Conservation (phyloP, 495 filamentous ascomycete species). For the Neurospora hispaniola region DNA sequence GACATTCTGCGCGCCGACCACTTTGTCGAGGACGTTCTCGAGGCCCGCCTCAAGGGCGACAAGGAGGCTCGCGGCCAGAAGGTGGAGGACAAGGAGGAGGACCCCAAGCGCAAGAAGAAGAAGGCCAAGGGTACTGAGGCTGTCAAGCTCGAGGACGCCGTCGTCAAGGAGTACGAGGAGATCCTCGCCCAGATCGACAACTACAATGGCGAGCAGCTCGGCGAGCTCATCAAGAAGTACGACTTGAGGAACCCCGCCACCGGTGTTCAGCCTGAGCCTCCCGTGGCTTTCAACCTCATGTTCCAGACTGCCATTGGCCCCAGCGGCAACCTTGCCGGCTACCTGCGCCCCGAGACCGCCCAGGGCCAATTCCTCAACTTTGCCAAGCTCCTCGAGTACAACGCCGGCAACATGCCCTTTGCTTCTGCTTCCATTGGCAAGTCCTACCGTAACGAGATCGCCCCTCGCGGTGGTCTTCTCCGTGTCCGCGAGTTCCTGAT, state of each 20-base stretch:
- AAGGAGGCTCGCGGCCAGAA: constrained; percentile 66
- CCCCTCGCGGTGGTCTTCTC: constrained; percentile 60
- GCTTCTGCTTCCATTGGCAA: constrained; percentile 69
- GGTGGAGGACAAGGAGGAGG: constrained; percentile 52
- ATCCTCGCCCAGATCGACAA: constrained; percentile 68
- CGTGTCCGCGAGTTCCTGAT: constrained; percentile 74
- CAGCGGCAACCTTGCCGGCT: constrained; percentile 46
- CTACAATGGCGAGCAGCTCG: constrained; percentile 61
- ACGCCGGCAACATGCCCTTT: constrained; percentile 63
- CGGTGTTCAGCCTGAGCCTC: constrained; percentile 46
- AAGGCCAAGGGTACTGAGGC: constrained; percentile 47
- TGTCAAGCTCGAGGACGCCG: constrained; percentile 54
- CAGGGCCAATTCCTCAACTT: constrained; percentile 72
- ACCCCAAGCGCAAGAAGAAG: constrained; percentile 39
- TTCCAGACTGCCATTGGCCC: constrained; percentile 66
- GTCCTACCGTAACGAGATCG: constrained; percentile 75
- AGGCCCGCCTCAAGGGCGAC: constrained; percentile 69
- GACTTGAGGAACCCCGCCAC: constrained; percentile 58
- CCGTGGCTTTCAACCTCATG: constrained; percentile 72
- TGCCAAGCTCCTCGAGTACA: constrained; percentile 67
- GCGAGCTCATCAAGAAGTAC: constrained; percentile 59
- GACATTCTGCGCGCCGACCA: constrained; percentile 96
- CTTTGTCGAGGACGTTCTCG: constrained; percentile 86
- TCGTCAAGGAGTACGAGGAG: constrained; percentile 63
- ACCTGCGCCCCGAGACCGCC: constrained; percentile 62